Conservation (phyloP, 2,329 filamentous ascomycete genomes). For the Aspergillus brasiliensis region DNA sequence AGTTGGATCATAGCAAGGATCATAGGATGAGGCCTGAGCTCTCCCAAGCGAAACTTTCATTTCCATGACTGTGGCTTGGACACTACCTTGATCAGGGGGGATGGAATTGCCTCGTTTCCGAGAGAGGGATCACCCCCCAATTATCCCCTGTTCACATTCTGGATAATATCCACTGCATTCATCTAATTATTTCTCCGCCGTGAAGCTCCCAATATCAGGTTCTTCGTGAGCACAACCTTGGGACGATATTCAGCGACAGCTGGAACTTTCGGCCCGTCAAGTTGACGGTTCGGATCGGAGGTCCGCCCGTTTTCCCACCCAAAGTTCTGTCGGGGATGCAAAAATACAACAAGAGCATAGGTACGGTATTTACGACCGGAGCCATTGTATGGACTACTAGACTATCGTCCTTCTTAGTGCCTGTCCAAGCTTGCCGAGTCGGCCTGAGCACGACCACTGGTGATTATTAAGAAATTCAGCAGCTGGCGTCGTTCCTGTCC, state of each 20-base stretch:
- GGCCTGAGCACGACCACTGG: not conserved
- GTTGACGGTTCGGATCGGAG: constrained; percentile 16
- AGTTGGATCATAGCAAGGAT: constrained; percentile 8
- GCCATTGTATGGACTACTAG: not conserved
- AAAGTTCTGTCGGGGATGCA: constrained; percentile 4
- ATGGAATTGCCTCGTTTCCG: not conserved
- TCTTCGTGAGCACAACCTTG: not conserved
- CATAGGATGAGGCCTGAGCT: constrained; percentile 21
- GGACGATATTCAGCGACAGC: not conserved
- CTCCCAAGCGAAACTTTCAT: constrained; percentile 6
- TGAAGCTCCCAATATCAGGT: not conserved
- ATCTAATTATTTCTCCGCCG: not conserved
- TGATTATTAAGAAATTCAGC: not conserved
- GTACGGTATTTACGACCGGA: not conserved
- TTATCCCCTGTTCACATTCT: not conserved
- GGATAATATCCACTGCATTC: not conserved
- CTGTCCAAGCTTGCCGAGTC: not conserved
- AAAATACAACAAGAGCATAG: constrained; percentile 3
- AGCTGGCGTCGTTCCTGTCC: not conserved
- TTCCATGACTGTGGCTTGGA: constrained; percentile 4
- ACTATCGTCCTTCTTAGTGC: not conserved
- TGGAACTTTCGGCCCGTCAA: constrained; percentile 17
- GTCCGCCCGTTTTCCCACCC: constrained; percentile 11
- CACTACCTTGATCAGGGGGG: not conserved
- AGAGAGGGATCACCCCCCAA: not conserved